Evolutionary conservation across 2,329 filamentous ascomycete species (phyloP), one percentile per base, ranked within the genome.

Genomic region (Cytospora piceicola): DNA sequence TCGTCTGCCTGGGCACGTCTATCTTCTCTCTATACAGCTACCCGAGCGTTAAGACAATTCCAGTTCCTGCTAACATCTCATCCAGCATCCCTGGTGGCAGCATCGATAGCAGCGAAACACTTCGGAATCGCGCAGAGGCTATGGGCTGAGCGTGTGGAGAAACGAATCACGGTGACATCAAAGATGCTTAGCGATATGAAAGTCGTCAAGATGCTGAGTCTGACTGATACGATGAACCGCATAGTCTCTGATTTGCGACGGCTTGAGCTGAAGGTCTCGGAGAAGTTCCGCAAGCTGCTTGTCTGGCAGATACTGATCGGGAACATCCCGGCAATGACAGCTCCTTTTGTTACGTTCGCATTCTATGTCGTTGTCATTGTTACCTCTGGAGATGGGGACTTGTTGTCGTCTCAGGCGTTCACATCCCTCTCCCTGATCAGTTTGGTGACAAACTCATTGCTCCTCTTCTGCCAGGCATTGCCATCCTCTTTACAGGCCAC

Each of bases 131-230:
- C 69, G 36, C 75, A 72, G 68, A 75, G 67, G 70, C 69, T 72
- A 0, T 82, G 80, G 81, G 77, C 80, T 39, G 76, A 79, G 57
- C 76, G 73, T 30, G 78, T 82, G 15, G 77, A 83, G 69, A 73
- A 76, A 49, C 77, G 81, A 6, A 75, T 82, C 5, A 73, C 76
- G 6, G 73, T 77, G 4, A 82, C 80, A 0, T 72, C 75, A 1
- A 73, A 72, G 4, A 76, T 80, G 72, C 74, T 83, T 0, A 73
- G 73, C n/a, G 76, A 79, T 3, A 81, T 83, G 73, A 80, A 81
- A 67, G 75, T 78, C 30, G 74, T 82, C 27, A 82, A 82, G 69
- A 81, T 82, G 75, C 74, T 77, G 15, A 79, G 78, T 0, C 68
- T 78, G 0, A 59, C 71, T 0, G 58, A 64, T 1, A 64, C 72